Evolutionary conservation across 106 monocot species (phyloP).

Genomic region (Acorus calamus): DNA sequence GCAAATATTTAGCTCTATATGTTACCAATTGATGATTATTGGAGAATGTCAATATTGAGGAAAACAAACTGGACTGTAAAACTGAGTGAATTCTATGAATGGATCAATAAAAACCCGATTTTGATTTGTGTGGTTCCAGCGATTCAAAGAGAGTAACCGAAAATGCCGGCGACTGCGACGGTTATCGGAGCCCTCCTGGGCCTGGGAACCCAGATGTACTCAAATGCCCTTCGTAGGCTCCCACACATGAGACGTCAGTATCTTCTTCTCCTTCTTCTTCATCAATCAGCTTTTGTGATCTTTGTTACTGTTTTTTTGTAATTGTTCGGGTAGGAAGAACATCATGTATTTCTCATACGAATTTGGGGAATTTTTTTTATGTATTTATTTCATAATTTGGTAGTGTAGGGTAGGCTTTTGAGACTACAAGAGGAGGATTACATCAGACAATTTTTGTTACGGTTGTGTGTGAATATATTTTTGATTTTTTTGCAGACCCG

Average conservation of each 20-base stretch:
- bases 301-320: neutral
- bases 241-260: constrained; percentile 82
- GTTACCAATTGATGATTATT: too few relatives aligned
- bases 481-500: constrained; percentile 39
- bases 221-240: constrained; percentile 96
- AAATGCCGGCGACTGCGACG: constrained; percentile 79
- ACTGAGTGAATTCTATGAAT: too few relatives aligned
- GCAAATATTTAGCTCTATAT: too few relatives aligned
- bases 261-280: neutral
- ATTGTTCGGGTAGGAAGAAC: neutral
- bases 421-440: too few relatives aligned
- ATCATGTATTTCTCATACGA: neutral
- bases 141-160: neutral
- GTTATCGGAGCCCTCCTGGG: constrained; percentile 62
- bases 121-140: too few relatives aligned
- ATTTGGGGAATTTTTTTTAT: neutral
- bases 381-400: too few relatives aligned
- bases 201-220: constrained; percentile 81
- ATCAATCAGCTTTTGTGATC: neutral
- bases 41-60: too few relatives aligned
- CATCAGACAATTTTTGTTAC: too few relatives aligned
- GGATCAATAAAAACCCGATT: too few relatives aligned
- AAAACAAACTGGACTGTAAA: too few relatives aligned
- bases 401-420: too few relatives aligned
- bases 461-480: neutral